A percentile compares a stretch with the other conserved stretches of the same genome.
These are phyloP conservation scores for Boletus bicolor DNA, from an alignment of 768 basidiomycete species.

Conservation along the genomic window DNA sequence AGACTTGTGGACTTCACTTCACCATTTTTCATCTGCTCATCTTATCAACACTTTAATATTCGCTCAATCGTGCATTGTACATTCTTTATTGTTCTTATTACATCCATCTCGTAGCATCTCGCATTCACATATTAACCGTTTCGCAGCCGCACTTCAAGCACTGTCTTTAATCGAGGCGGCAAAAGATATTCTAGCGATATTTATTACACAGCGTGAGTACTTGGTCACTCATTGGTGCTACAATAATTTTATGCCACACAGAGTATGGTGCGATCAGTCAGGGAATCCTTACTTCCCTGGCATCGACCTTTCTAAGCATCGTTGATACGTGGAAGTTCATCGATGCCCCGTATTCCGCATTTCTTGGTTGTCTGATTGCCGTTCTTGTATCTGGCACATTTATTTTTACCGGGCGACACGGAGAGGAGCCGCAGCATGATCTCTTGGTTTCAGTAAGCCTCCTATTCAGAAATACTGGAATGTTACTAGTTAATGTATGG, in stretches of 20 bases:
- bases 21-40: slow-evolving; percentile 16
- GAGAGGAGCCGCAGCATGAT: slow-evolving; percentile 4
- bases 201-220: slow-evolving; percentile 26
- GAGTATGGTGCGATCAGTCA: slow-evolving; percentile 31
- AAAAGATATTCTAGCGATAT: slow-evolving; percentile 17
- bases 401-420: neutral
- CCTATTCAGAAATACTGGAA: neutral
- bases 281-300: slow-evolving; percentile 16
- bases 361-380: slow-evolving; percentile 19
- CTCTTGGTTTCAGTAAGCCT: slow-evolving; percentile 12
- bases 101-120: slow-evolving; percentile 2
- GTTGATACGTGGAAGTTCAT: slow-evolving; percentile 10
- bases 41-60: slow-evolving; percentile 27
- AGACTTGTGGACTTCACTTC: slow-evolving; percentile 26
- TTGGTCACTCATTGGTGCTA: neutral
- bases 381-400: slow-evolving; percentile 9
- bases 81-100: slow-evolving; percentile 13
- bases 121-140: neutral
- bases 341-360: slow-evolving; percentile 8
- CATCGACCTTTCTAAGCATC: slow-evolving; percentile 7
- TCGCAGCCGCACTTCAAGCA: slow-evolving; percentile 12
- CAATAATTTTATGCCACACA: slow-evolving; percentile 9
- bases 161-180: slow-evolving; percentile 16
- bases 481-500: neutral
- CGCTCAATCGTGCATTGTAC: slow-evolving; percentile 17